A percentile compares a stretch with the other conserved stretches of the same genome.
These are phyloP conservation scores for Corchorus olitorius DNA, from an alignment of 345 rosid genomes.

Conservation along the genomic window DNA sequence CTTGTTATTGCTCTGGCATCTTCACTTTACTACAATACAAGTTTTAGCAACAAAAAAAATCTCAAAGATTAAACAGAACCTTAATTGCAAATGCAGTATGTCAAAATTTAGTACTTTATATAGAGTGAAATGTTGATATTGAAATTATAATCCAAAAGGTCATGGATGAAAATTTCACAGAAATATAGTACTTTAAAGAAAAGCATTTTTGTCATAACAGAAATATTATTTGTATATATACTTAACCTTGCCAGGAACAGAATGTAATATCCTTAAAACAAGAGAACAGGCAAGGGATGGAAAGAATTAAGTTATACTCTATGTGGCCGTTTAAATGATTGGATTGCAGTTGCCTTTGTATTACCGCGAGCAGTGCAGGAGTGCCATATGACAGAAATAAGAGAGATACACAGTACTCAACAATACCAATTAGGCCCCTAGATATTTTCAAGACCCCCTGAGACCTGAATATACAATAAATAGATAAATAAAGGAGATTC, in stretches of 20 bases:
- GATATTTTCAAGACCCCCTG: background rate
- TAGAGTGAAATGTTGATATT: background rate
- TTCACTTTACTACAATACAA: background rate
- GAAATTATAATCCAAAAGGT: background rate
- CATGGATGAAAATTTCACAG: background rate
- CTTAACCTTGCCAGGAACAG: background rate
- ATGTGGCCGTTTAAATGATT: background rate
- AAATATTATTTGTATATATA: background rate
- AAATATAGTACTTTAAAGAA: too few relatives aligned
- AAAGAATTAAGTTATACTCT: background rate
- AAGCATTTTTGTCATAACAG: too few relatives aligned
- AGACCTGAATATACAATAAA: background rate
- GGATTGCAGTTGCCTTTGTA: background rate
- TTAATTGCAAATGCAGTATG: background rate
- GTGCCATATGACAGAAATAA: background rate
- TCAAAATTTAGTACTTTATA: background rate
- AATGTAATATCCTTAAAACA: background rate
- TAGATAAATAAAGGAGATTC: constrained; percentile 5
- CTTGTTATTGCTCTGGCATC: background rate
- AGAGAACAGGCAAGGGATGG: background rate
- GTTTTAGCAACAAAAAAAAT: background rate
- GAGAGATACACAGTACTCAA: background rate
- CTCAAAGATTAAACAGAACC: background rate
- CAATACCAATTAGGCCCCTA: constrained; percentile 7
- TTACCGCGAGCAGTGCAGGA: background rate